Evolutionary conservation across 2,329 filamentous ascomycete genomes (phyloP), one percentile per base, ranked within the genome.

Genomic region (Claviceps africana): DNA sequence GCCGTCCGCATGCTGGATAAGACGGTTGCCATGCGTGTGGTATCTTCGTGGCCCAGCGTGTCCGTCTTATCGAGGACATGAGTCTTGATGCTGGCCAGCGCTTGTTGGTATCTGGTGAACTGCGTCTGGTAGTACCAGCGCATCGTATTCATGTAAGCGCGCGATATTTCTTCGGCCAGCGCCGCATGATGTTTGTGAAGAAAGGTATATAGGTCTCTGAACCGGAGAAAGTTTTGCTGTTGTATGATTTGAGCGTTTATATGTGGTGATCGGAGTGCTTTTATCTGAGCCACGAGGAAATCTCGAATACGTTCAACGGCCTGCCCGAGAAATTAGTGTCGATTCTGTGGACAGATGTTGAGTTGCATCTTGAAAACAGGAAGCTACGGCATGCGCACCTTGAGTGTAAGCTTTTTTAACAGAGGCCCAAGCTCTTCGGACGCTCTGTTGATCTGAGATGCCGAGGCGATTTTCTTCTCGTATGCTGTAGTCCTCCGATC

Each of bases 221-320:
- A 95, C 59, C 81, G 84, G 48, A 96, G 72, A 60, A 98, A 89
- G 54, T 85, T 86, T 63, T 95, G 88, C 62, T 96, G 89, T 65
- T 98, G 93, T 48, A 98, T 90, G 53, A 97, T 85, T 65, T 98
- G 93, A 2, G 91, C 89, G 65, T 98, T 97, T 66, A 97, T 95
- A 61, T 91, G 93, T 15, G 93, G 93, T 28, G 91, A 95, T 53
- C 93, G 82, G 50, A 98, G 73, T 4, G 90, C 88, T 67, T 95
- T 95, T 65, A 98, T 93, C 65, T 97, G 91, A 17, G 87, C 80
- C 13, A 98, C 93, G 39, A 98, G 76, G 62, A 95, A 94, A 66
- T 98, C 93, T 54, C 94, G 80, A 65, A 97, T 95, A 53, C 93
- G 82, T 68, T 96, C 89, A 30, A 95, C 76, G n/a, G 90, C 91